Evolutionary conservation across 257 asterid species (phyloP).

Genomic region (Parsonsia alboflavescens): DNA sequence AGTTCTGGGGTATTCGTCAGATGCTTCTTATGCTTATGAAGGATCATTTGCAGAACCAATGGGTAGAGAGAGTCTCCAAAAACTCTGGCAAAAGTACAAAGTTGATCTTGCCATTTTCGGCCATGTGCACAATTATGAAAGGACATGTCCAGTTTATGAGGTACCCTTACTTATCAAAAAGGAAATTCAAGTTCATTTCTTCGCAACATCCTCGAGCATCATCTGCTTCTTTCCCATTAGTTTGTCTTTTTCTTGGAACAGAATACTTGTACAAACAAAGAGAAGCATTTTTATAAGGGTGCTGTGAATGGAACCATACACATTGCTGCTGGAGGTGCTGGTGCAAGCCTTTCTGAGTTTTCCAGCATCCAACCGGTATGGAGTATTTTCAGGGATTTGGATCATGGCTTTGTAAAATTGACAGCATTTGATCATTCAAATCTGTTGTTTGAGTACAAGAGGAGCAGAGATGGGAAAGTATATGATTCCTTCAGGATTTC

Average conservation of each 20-base stretch:
- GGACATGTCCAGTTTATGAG: slow-evolving; percentile 80
- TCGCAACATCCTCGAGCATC: neutral
- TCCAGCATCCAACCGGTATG: slow-evolving; percentile 56
- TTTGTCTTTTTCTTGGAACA: slow-evolving; percentile 20
- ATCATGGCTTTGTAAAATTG: slow-evolving; percentile 74
- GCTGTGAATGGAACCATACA: slow-evolving; percentile 83
- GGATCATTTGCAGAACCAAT: slow-evolving; percentile 87
- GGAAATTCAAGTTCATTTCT: too few species aligned
- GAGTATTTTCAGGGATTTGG: slow-evolving; percentile 69
- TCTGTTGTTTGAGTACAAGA: slow-evolving; percentile 80
- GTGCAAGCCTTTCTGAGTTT: slow-evolving; percentile 70
- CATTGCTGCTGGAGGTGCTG: slow-evolving; percentile 93
- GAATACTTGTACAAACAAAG: slow-evolving; percentile 65
- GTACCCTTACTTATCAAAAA: slow-evolving; percentile 6
- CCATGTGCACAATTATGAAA: slow-evolving; percentile 68
- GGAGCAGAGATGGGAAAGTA: slow-evolving; percentile 73
- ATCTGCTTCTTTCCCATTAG: neutral
- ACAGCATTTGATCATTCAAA: slow-evolving; percentile 83
- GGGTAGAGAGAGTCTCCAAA: slow-evolving; percentile 88
- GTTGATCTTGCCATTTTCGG: slow-evolving; percentile 81
- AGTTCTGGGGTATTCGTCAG: slow-evolving; percentile 80
- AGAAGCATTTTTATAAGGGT: slow-evolving; percentile 56
- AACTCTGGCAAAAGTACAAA: slow-evolving; percentile 88
- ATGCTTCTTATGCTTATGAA: slow-evolving; percentile 35
- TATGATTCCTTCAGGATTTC: slow-evolving; percentile 77